Evolutionary conservation across 2,329 filamentous ascomycete species (phyloP).

Genomic region (Diaporthe sp.): DNA sequence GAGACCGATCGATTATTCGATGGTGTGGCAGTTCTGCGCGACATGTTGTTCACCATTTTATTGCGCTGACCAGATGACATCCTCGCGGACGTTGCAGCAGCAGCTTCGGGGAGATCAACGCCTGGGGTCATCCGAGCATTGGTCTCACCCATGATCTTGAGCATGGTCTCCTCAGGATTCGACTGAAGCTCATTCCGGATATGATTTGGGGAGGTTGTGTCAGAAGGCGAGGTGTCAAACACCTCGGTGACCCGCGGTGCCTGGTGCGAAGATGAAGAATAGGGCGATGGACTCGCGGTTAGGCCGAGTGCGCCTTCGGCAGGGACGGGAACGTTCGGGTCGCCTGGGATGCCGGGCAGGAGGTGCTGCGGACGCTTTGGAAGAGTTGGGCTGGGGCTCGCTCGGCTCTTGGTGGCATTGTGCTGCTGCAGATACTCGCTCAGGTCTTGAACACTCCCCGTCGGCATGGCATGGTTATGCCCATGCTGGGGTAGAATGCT

Average conservation of each 20-base stretch:
- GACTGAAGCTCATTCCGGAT: slow-evolving; percentile 69
- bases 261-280: slow-evolving; percentile 53
- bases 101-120: slow-evolving; percentile 69
- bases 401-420: slow-evolving; percentile 51
- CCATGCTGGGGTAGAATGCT: slow-evolving; percentile 73
- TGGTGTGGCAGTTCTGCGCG: slow-evolving; percentile 54
- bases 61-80: slow-evolving; percentile 70
- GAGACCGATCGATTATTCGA: slow-evolving; percentile 44
- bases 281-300: slow-evolving; percentile 46
- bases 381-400: slow-evolving; percentile 56
- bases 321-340: slow-evolving; percentile 46
- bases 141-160: slow-evolving; percentile 75
- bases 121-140: slow-evolving; percentile 66
- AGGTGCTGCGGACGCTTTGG: slow-evolving; percentile 67
- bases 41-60: slow-evolving; percentile 72
- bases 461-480: slow-evolving; percentile 57
- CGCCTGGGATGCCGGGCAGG: slow-evolving; percentile 66
- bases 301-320: slow-evolving; percentile 49
- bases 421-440: slow-evolving; percentile 69
- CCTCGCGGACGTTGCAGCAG: slow-evolving; percentile 67
- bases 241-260: slow-evolving; percentile 69
- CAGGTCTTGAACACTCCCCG: slow-evolving; percentile 72
- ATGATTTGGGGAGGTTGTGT: slow-evolving; percentile 61
- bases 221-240: slow-evolving; percentile 64
- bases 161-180: slow-evolving; percentile 73